Conservation (phyloP, 352 stramenopile species). For the Pythium pyrilobum region DNA sequence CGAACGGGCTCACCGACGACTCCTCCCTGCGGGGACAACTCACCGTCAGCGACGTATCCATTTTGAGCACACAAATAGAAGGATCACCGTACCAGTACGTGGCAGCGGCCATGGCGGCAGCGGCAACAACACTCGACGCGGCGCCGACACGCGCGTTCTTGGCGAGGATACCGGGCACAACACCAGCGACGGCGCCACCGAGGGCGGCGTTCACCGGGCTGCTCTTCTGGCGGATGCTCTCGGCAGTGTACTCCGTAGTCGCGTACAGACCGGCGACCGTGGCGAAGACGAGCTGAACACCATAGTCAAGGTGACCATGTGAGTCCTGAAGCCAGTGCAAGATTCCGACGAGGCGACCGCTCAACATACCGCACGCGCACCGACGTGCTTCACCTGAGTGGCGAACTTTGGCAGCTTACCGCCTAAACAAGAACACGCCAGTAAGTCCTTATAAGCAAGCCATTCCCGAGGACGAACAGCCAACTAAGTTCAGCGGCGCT, state of each 20-base stretch:
- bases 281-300: conserved; percentile 61
- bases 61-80: no score
- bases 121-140: conserved; percentile 40
- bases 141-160: conserved; percentile 65
- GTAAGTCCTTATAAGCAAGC: no score
- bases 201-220: conserved; percentile 65
- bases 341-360: no score
- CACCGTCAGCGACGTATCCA: background rate
- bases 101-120: conserved; percentile 37
- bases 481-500: background rate
- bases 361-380: conserved; percentile 52
- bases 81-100: conserved; percentile 74
- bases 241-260: conserved; percentile 54
- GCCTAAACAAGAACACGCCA: conserved; percentile 24
- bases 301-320: background rate
- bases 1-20: conserved; percentile 41
- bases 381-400: conserved; percentile 75
- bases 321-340: no score
- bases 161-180: conserved; percentile 68
- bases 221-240: conserved; percentile 64
- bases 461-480: no score
- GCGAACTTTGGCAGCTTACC: conserved; percentile 79
- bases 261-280: conserved; percentile 58
- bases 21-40: conserved; percentile 26
- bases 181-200: conserved; percentile 53